Evolutionary conservation across 495 filamentous ascomycete species (phyloP).

Genomic region (Talaromyces borbonicus): DNA sequence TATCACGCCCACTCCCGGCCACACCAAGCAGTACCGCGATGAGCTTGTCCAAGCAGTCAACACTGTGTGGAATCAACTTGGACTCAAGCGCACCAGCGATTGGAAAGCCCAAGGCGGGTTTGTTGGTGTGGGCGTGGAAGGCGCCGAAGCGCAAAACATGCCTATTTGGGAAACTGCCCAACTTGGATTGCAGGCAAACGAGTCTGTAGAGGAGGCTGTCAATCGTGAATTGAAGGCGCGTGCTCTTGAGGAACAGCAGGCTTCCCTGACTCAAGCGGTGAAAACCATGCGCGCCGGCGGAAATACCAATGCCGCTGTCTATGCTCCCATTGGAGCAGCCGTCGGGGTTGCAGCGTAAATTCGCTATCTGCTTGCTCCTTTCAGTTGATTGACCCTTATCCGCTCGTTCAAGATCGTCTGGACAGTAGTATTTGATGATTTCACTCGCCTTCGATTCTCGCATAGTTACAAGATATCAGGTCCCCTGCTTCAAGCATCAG

Average conservation of each 20-base stretch:
- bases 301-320: constrained; percentile 13
- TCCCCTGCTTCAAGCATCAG: too few relatives aligned
- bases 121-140: constrained; percentile 76
- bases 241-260: constrained; percentile 13
- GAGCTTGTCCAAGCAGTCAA: constrained; percentile 81
- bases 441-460: constrained; percentile 7
- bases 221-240: constrained; percentile 23
- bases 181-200: constrained; percentile 52
- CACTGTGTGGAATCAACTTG: constrained; percentile 74
- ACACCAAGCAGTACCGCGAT: constrained; percentile 69
- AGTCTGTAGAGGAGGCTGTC: constrained; percentile 29
- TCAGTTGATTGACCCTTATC: neutral
- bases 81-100: constrained; percentile 82
- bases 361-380: neutral
- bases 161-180: constrained; percentile 84
- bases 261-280: constrained; percentile 5
- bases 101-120: constrained; percentile 91
- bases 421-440: constrained; percentile 8
- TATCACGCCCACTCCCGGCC: constrained; percentile 91
- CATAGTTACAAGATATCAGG: constrained; percentile 4
- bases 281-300: constrained; percentile 23
- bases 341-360: constrained; percentile 24
- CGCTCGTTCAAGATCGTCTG: constrained; percentile 10
- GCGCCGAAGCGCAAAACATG: constrained; percentile 43
- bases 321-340: constrained; percentile 9